phyloP scores from a whole-genome alignment of 1,139 yeast genomes.

The Arxiozyma telluris region DNA sequence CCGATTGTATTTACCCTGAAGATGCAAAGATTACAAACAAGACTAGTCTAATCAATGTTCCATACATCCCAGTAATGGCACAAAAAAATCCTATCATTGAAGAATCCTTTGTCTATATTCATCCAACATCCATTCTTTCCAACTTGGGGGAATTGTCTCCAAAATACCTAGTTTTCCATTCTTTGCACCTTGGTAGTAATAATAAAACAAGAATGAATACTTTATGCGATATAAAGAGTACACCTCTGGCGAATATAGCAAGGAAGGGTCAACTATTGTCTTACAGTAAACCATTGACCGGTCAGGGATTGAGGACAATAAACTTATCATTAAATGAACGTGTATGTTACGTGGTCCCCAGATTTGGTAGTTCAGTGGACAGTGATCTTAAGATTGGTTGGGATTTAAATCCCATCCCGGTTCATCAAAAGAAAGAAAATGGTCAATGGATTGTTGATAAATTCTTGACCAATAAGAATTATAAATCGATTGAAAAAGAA shows the following conservation, averaged over 20 bases:
- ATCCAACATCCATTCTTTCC: constrained; percentile 60
- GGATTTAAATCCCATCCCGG: constrained; percentile 83
- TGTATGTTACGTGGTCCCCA: constrained; percentile 84
- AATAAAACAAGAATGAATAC: constrained; percentile 61
- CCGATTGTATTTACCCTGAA: constrained; percentile 54
- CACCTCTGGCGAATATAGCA: constrained; percentile 70
- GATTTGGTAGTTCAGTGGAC: constrained; percentile 79
- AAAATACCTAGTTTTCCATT: constrained; percentile 60
- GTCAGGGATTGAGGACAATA: constrained; percentile 82
- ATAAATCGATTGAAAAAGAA: constrained; percentile 8
- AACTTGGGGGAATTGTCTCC: constrained; percentile 54
- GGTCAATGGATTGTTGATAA: constrained; percentile 50
- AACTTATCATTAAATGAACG: constrained; percentile 53
- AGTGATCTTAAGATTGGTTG: constrained; percentile 75
- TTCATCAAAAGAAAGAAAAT: constrained; percentile 49
- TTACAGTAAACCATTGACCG: constrained; percentile 76
- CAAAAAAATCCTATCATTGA: constrained; percentile 34
- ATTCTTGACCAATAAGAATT: constrained; percentile 25
- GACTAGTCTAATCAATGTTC: constrained; percentile 53
- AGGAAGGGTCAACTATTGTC: constrained; percentile 63
- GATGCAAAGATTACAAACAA: constrained; percentile 53
- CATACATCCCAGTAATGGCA: constrained; percentile 66
- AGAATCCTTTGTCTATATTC: constrained; percentile 60
- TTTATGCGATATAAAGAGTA: constrained; percentile 65
- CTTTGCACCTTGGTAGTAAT: constrained; percentile 41